Base-by-base conservation (phyloP, 2,329 filamentous ascomycete genomes). In the Fusarium luffae region DNA sequence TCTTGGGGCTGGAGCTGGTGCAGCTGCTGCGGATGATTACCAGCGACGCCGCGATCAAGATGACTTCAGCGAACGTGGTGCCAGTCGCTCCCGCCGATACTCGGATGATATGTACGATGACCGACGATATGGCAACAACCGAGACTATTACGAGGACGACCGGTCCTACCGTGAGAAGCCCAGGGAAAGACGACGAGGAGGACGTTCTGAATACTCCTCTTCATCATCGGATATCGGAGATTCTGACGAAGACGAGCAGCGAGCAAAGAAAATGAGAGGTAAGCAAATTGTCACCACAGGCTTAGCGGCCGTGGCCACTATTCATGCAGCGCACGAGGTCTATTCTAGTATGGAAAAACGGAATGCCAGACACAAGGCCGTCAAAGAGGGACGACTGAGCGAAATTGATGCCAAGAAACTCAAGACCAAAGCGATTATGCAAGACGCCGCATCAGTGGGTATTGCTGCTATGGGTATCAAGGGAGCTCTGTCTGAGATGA, bases 341-440 rank as follows among this genome's bases (percentile, higher is more conserved):
- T 89, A 88, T 75, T 79, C 84, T 73, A 88, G 85, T 77, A 83
- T 88, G 84, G 85, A 87, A 76, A 86, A 86, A 79, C 82, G 86
- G 62, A 82, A 84, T 42, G 79, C 80, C 66, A 82, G 86, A 62
- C 82, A 85, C 61, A 85, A 82, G 74, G 86, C 86, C 43, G 85
- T 89, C 55, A 81, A 79, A 46, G 82, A 88, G 70, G 87, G 86
- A 28, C 80, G 81, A n/a, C 77, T 89, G 23, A 85, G 83, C 62
- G 77, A 80, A 8, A 77, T 79, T 50, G 84, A 88, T 69, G 86
- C 86, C 62, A 84, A 83, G 74, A 88, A 87, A 74, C 81, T 88
- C 74, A 88, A 86, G 79, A 82, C 83, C 52, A 88, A 85, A 76
- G 85, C 86, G 13, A 76, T 88, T 12, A 75, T 88, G 68, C 85